phyloP scores from a whole-genome alignment of 345 rosid species.

The Bruguiera gymnorhiza region DNA sequence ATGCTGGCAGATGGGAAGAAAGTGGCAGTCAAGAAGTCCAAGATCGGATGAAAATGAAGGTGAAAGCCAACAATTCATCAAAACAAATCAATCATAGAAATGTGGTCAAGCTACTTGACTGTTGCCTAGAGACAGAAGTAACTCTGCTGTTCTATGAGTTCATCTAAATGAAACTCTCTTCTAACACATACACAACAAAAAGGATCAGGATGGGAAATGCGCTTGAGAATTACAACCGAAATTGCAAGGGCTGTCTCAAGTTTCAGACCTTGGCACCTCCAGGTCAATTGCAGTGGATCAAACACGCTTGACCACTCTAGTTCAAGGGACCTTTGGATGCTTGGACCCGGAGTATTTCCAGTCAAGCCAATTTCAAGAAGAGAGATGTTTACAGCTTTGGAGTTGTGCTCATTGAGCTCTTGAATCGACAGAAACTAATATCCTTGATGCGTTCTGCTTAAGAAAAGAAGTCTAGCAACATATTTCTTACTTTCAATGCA shows the following conservation, averaged over 20 bases:
- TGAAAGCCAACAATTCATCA: neutral
- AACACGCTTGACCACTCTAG: neutral
- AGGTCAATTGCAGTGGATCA: neutral
- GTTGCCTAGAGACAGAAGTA: neutral
- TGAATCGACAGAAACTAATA: neutral
- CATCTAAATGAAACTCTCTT: neutral
- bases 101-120: neutral
- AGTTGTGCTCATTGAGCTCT: neutral
- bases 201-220: neutral
- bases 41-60: too few relatives aligned
- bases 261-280: neutral
- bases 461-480: neutral
- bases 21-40: too few relatives aligned
- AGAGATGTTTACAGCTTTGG: neutral
- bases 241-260: neutral
- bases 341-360: neutral
- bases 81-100: neutral
- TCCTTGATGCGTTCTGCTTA: neutral
- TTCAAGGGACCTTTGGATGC: neutral
- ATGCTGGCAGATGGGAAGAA: too few relatives aligned
- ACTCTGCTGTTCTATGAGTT: neutral
- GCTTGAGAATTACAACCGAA: neutral
- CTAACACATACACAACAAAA: neutral
- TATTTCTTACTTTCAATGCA: slow-evolving; percentile 3
- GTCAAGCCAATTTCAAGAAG: neutral